Percentiles rank a stretch among this genome's conserved stretches.
phyloP scores from a whole-genome alignment of 495 filamentous ascomycete species.

The Xylaria palmicola region DNA sequence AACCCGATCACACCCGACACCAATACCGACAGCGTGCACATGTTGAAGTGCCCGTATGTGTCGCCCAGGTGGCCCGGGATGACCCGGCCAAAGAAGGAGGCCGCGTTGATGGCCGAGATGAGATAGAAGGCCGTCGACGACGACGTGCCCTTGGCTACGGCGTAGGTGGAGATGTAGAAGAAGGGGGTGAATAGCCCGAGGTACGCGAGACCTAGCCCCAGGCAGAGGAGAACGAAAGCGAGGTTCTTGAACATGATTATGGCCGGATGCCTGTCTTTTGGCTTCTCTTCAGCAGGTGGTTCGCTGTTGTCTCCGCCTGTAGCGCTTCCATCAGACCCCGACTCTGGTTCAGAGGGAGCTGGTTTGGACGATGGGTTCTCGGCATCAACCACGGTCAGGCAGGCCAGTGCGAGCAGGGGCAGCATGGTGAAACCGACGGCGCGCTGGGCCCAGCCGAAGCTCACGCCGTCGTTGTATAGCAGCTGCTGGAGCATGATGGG shows the following conservation, averaged over 20 bases:
- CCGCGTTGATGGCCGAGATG: slow-evolving; percentile 44
- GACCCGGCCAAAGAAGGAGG: slow-evolving; percentile 52
- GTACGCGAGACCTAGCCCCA: slow-evolving; percentile 33
- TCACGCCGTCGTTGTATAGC: slow-evolving; percentile 34
- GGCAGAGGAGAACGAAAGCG: slow-evolving; percentile 17
- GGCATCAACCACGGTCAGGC: slow-evolving; percentile 36
- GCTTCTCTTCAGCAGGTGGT: neutral
- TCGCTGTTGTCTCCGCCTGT: neutral
- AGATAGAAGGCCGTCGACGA: slow-evolving; percentile 50
- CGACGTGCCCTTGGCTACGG: slow-evolving; percentile 35
- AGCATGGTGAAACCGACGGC: slow-evolving; percentile 54
- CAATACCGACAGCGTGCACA: slow-evolving; percentile 28
- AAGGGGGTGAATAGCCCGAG: slow-evolving; percentile 54
- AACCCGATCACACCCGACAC: slow-evolving; percentile 36
- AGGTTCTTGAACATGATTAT: slow-evolving; percentile 19
- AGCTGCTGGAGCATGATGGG: slow-evolving; percentile 35
- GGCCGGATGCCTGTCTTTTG: neutral
- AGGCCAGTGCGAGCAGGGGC: slow-evolving; percentile 38
- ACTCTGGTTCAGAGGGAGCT: slow-evolving; percentile 27
- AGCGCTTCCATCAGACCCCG: neutral
- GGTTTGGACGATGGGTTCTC: slow-evolving; percentile 3
- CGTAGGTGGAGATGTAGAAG: slow-evolving; percentile 54
- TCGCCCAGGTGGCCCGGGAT: slow-evolving; percentile 51
- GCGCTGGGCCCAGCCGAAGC: slow-evolving; percentile 56
- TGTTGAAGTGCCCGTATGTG: slow-evolving; percentile 48